Conservation (phyloP, 1,284 basidiomycete genomes). For the Ustilago sp. region DNA sequence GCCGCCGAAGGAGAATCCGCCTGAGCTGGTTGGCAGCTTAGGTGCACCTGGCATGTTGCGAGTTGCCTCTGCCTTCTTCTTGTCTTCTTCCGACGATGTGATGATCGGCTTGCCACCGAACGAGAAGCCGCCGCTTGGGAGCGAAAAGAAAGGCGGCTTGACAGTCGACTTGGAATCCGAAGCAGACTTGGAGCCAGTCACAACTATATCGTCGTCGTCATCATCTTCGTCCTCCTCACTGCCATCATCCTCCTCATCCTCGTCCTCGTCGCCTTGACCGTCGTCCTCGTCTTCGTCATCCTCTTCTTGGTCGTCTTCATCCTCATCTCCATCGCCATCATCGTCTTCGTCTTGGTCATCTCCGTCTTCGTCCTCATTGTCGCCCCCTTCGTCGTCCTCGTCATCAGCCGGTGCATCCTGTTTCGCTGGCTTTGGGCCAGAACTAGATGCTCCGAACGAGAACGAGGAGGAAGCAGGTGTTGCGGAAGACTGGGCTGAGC, state of each 20-base stretch:
- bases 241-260: constrained; percentile 15
- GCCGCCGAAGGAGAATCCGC: constrained; percentile 41
- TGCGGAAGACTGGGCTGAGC: constrained; percentile 8
- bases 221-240: constrained; percentile 15
- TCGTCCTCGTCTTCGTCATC: constrained; percentile 32
- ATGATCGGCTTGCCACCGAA: constrained; percentile 43
- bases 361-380: constrained; percentile 8
- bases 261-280: constrained; percentile 14
- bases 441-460: constrained; percentile 20
- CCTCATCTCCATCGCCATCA: constrained; percentile 21
- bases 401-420: neutral
- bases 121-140: constrained; percentile 43
- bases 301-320: constrained; percentile 20
- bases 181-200: constrained; percentile 31
- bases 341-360: constrained; percentile 20
- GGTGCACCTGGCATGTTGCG: constrained; percentile 42
- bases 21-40: constrained; percentile 21
- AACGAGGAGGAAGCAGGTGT: constrained; percentile 22
- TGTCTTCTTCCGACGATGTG: constrained; percentile 20
- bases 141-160: constrained; percentile 37
- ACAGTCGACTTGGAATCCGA: constrained; percentile 2
- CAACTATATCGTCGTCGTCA: constrained; percentile 29
- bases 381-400: constrained; percentile 7
- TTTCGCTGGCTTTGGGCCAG: constrained; percentile 1
- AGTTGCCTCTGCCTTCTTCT: constrained; percentile 37